Conservation (phyloP, 1,284 basidiomycete genomes). For the Trametes pubescens region DNA sequence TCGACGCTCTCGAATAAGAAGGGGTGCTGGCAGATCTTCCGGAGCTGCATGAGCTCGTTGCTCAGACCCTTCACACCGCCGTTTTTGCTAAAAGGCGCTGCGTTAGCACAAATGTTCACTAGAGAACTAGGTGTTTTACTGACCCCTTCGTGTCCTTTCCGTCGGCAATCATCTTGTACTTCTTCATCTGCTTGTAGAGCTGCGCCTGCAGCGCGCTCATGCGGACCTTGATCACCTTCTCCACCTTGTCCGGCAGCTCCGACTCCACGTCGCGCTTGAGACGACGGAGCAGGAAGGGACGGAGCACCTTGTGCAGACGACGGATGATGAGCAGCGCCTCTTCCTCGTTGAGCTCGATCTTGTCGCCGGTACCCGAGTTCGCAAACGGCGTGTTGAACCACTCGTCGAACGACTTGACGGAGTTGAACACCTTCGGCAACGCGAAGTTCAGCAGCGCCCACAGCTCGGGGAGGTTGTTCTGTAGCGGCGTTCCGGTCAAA, state of each 20-base stretch:
- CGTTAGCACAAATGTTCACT: slow-evolving; percentile 13
- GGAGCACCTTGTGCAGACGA: slow-evolving; percentile 97
- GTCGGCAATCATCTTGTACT: slow-evolving; percentile 95
- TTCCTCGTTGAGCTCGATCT: slow-evolving; percentile 99
- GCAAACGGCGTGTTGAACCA: slow-evolving; percentile 99
- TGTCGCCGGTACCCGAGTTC: slow-evolving; percentile 95
- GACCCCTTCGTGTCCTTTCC: slow-evolving; percentile 83
- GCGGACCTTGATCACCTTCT: slow-evolving; percentile 98
- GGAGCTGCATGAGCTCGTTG: slow-evolving; percentile 98
- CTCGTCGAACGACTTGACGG: slow-evolving; percentile 99
- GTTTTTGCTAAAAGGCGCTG: slow-evolving; percentile 58
- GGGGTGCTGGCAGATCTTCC: slow-evolving; percentile 99
- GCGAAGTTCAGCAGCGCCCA: slow-evolving; percentile 99
- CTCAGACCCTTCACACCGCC: slow-evolving; percentile 87
- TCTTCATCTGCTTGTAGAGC: slow-evolving; percentile 98
- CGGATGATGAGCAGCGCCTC: slow-evolving; percentile 98
- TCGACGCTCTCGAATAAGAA: slow-evolving; percentile 97
- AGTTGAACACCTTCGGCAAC: slow-evolving; percentile 98
- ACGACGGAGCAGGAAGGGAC: slow-evolving; percentile 95
- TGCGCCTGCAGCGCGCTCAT: slow-evolving; percentile 97
- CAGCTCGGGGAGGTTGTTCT: slow-evolving; percentile 98
- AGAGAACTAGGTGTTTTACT: slow-evolving; percentile 26
- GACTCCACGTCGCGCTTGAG: slow-evolving; percentile 99
- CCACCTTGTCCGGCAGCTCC: slow-evolving; percentile 98
- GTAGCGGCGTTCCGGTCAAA: slow-evolving; percentile 96